Evolutionary conservation across 345 rosid genomes (phyloP).

Genomic region (Combretum micranthum): DNA sequence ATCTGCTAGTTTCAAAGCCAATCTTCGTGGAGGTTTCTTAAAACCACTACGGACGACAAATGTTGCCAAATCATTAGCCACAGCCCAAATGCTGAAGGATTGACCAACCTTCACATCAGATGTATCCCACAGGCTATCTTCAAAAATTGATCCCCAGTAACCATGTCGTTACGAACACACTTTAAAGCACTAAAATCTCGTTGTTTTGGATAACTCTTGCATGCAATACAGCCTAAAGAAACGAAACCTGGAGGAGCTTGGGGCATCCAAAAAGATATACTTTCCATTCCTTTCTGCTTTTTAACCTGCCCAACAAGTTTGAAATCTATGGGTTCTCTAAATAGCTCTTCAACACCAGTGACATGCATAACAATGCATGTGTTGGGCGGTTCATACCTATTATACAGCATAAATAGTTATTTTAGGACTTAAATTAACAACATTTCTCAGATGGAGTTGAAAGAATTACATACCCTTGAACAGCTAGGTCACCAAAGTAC

Average conservation of each 20-base stretch:
- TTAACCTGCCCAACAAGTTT: conserved; percentile 75
- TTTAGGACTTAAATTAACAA: too few relatives aligned
- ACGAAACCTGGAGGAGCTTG: conserved; percentile 94
- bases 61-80: conserved; percentile 68
- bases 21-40: conserved; percentile 88
- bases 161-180: conserved; percentile 86
- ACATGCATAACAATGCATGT: conserved; percentile 75
- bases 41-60: conserved; percentile 77
- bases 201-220: conserved; percentile 65
- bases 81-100: conserved; percentile 84
- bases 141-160: conserved; percentile 74
- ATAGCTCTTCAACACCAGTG: conserved; percentile 50
- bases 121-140: conserved; percentile 92
- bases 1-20: conserved; percentile 85
- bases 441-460: conserved; percentile 10
- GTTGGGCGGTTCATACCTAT: conserved; percentile 85
- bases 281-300: conserved; percentile 76
- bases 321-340: conserved; percentile 59
- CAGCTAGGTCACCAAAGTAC: conserved; percentile 92
- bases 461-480: conserved; percentile 61
- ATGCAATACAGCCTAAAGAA: conserved; percentile 84
- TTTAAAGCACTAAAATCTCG: conserved; percentile 53
- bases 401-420: not conserved
- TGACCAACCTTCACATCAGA: conserved; percentile 55
- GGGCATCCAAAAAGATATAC: conserved; percentile 89